Percentiles rank a stretch among this genome's conserved stretches.
Evolutionary conservation across 257 asterid genomes (phyloP).

Genomic region (Ophiorrhiza pumila): DNA sequence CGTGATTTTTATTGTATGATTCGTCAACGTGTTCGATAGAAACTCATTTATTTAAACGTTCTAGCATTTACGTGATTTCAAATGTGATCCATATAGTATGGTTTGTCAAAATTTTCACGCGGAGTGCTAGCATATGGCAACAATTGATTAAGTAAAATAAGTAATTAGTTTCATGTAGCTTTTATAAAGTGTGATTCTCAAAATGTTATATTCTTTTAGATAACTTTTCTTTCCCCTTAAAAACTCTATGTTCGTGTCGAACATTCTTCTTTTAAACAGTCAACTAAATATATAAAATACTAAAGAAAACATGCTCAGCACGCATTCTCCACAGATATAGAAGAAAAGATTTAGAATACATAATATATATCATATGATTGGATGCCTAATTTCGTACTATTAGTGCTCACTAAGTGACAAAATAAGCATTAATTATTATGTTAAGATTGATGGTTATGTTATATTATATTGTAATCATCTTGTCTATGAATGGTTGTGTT

Average conservation of each 20-base stretch:
- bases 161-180: not conserved
- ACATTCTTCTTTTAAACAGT: no score
- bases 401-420: conserved; percentile 38
- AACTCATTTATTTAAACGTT: no score
- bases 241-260: no score
- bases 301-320: no score
- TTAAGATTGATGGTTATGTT: conserved; percentile 35
- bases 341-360: not conserved
- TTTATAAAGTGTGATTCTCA: not conserved
- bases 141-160: not conserved
- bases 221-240: no score
- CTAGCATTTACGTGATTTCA: no score
- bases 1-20: no score
- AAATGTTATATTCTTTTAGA: not conserved
- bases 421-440: conserved; percentile 44
- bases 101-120: no score
- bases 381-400: conserved; percentile 2
- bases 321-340: not conserved
- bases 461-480: conserved; percentile 17
- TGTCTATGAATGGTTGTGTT: not conserved
- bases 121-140: no score
- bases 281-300: no score
- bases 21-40: no score
- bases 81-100: no score
- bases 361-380: conserved; percentile 6